Conservation (phyloP, 2,329 filamentous ascomycete genomes). For the Neofusicoccum kwambonambiense region DNA sequence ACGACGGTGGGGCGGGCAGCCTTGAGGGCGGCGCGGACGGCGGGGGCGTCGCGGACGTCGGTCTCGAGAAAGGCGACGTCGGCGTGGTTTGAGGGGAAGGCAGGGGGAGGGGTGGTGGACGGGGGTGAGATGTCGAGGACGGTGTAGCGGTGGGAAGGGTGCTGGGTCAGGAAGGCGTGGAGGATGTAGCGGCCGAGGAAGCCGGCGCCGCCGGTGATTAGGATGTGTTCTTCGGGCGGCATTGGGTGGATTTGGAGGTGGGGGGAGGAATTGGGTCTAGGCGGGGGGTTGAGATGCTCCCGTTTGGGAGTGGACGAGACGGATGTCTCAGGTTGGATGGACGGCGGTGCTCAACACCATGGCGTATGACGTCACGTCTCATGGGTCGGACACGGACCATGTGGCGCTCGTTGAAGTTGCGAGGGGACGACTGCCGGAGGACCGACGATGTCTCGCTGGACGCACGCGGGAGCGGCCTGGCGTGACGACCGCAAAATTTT, state of each 20-base stretch:
- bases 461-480: background rate
- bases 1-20: slow-evolving; percentile 75
- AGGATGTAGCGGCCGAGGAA: slow-evolving; percentile 47
- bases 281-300: too few species aligned
- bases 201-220: slow-evolving; percentile 50
- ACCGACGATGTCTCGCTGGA: too few species aligned
- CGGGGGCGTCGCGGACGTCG: slow-evolving; percentile 39
- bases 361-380: slow-evolving; percentile 18
- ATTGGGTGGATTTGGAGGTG: background rate
- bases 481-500: background rate
- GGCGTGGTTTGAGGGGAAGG: background rate
- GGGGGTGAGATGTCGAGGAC: slow-evolving; percentile 32
- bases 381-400: background rate
- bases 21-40: slow-evolving; percentile 51
- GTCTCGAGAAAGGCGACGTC: slow-evolving; percentile 36
- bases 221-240: slow-evolving; percentile 24
- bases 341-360: slow-evolving; percentile 1
- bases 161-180: slow-evolving; percentile 35
- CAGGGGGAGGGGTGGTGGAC: slow-evolving; percentile 15
- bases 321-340: too few species aligned
- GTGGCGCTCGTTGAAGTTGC: background rate
- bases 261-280: background rate
- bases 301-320: background rate
- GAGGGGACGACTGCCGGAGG: background rate
- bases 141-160: slow-evolving; percentile 40